Percentiles rank a stretch among this genome's conserved stretches.
Evolutionary conservation across 78 protist species (phyloP).

Genomic region (Dictyostelium citrinum): DNA sequence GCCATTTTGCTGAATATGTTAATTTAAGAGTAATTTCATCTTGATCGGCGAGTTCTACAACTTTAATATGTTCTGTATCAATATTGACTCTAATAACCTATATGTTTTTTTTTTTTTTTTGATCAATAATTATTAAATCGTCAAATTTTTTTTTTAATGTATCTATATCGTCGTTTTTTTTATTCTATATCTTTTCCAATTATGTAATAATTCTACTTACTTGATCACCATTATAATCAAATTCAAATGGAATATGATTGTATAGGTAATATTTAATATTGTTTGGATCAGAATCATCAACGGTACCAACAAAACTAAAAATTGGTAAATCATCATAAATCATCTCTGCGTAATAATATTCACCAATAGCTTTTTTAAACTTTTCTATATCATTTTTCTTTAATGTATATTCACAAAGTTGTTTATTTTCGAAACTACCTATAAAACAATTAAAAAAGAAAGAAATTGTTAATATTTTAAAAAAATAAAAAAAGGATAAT

Average conservation of each 20-base stretch:
- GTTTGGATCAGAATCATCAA: conserved; percentile 46
- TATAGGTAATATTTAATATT: conserved; percentile 73
- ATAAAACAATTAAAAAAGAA: neutral
- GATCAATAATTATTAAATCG: neutral
- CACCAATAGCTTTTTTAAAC: conserved; percentile 87
- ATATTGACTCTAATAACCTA: conserved; percentile 46
- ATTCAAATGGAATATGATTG: conserved; percentile 91
- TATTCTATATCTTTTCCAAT: neutral
- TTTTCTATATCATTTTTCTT: conserved; percentile 52
- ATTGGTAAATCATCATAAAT: conserved; percentile 75
- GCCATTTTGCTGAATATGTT: conserved; percentile 95
- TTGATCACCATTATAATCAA: conserved; percentile 91
- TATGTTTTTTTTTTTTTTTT: neutral
- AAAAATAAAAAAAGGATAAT: neutral
- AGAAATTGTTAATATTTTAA: neutral
- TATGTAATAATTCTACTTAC: conserved; percentile 19
- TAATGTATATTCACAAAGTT: conserved; percentile 84
- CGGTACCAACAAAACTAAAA: conserved; percentile 45
- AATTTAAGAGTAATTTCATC: conserved; percentile 63
- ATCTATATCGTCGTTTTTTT: too few relatives aligned
- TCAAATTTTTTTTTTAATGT: neutral
- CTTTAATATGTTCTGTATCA: conserved; percentile 33
- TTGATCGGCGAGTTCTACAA: conserved; percentile 11
- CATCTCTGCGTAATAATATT: conserved; percentile 93
- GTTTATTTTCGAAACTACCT: neutral